Base-by-base conservation (phyloP, 1,284 basidiomycete species). In the Psilocybe mexicana region DNA sequence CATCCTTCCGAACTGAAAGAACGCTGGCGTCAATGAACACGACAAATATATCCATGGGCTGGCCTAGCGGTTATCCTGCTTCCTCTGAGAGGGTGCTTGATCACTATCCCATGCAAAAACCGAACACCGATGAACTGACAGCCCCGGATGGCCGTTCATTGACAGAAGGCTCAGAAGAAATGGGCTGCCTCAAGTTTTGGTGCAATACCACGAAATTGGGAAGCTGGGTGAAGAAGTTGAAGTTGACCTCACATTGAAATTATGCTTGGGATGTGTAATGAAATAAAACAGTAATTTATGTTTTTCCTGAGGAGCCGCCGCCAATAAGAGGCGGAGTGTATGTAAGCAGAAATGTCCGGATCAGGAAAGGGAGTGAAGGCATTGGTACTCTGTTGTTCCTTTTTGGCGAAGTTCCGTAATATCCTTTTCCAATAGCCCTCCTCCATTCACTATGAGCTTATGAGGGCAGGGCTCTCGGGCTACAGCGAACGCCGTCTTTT, bases 1-100 rank as follows among this genome's bases (percentile, higher is more conserved):
- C 69, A 23, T 76, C 75, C 12, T 72, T 74, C 55, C 65, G 63
- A 30, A 73, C 73, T 5, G 73, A 74, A 48, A 72, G 66, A 60
- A 73, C 73, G n/a, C 63, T 65, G 44, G 54, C 66, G 40, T 72
- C 71, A 6, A 59, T 69, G 38, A 61, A 58, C 24, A 65, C 66
- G 10, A 48, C 46, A 35, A 64, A 67, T 48, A 58, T 59, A 23
- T 67, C 65, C 14, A 62, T 63, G 43, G 56, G 65, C 43, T 72
- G 67, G 64, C 65, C 67, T 6, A 61, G 56, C 52, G 60, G 59
- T 24, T 50, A 62, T 35, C 51, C 58, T 30, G 59, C 62, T n/a
- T 62, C 62, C 26, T 63, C 63, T 28, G 58, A 63, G 47, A 49
- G 45, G 7, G 63, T 55, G 40, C 52, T 59, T 44, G 57, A 67